phyloP scores from a whole-genome alignment of 805 yeast genomes.

The Saturnispora sanitii region DNA sequence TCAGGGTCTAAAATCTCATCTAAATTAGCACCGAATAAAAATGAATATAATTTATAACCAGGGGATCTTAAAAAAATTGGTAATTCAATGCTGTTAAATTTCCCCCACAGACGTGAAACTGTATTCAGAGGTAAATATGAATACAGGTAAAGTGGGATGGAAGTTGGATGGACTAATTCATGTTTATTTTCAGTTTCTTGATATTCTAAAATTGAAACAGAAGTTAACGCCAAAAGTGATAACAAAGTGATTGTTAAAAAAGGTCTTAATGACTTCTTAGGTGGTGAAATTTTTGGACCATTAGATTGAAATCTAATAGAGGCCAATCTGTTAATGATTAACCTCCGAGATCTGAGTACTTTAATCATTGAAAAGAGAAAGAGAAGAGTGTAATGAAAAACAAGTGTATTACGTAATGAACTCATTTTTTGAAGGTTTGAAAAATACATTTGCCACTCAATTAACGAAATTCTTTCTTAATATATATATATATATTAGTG shows the following conservation, averaged over 20 bases:
- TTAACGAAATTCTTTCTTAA: no score
- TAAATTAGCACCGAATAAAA: conserved; percentile 76
- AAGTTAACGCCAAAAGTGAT: conserved; percentile 9
- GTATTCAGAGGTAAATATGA: conserved; percentile 86
- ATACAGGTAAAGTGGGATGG: conserved; percentile 87
- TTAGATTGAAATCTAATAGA: neutral
- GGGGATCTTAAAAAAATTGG: conserved; percentile 87
- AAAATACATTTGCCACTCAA: no score
- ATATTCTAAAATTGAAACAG: conserved; percentile 14
- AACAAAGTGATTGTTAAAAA: conserved; percentile 7
- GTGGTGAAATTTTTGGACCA: neutral
- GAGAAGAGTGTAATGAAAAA: no score
- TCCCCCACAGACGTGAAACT: conserved; percentile 91
- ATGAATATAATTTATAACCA: conserved; percentile 68
- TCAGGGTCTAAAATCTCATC: conserved; percentile 84
- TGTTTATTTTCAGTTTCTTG: conserved; percentile 9
- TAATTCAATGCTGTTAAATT: conserved; percentile 66
- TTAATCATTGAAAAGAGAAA: no score
- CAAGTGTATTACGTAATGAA: no score
- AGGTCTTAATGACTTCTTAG: conserved; percentile 2
- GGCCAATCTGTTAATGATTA: neutral
- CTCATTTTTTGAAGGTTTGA: no score
- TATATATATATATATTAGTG: no score
- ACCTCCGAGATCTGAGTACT: no score
- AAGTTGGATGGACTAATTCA: conserved; percentile 45